Evolutionary conservation across 768 basidiomycete genomes (phyloP).

Genomic region (Auricularia auricula-judae): DNA sequence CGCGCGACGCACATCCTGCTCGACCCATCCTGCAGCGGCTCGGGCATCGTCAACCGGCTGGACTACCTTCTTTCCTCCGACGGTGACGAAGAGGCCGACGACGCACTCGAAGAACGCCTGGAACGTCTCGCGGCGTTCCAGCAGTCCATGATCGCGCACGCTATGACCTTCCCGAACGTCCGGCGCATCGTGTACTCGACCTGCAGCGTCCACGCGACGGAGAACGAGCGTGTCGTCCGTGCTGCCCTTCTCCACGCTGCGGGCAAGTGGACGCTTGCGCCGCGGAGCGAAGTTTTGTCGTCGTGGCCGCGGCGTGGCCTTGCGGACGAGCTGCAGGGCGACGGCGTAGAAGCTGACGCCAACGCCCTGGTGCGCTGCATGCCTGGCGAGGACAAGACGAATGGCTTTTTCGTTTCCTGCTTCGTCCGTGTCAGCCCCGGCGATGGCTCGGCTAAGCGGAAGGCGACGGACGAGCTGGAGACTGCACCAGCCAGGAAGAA

Average conservation of each 20-base stretch:
- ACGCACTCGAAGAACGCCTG: slow-evolving; percentile 43
- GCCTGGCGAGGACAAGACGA: slow-evolving; percentile 77
- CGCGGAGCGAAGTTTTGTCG: slow-evolving; percentile 56
- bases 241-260: slow-evolving; percentile 59
- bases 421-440: slow-evolving; percentile 36
- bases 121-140: slow-evolving; percentile 83
- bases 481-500: slow-evolving; percentile 4
- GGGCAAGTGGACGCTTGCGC: slow-evolving; percentile 59
- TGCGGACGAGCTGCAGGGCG: slow-evolving; percentile 43
- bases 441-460: slow-evolving; percentile 2
- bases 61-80: slow-evolving; percentile 63
- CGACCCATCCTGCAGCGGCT: slow-evolving; percentile 95
- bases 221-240: slow-evolving; percentile 87
- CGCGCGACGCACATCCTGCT: slow-evolving; percentile 80
- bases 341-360: slow-evolving; percentile 40
- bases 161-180: slow-evolving; percentile 82
- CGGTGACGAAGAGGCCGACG: slow-evolving; percentile 35
- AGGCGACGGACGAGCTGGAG: slow-evolving; percentile 10
- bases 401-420: slow-evolving; percentile 98
- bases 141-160: slow-evolving; percentile 82
- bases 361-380: slow-evolving; percentile 58
- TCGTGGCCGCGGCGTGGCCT: slow-evolving; percentile 76
- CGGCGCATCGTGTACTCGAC: slow-evolving; percentile 90
- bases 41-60: slow-evolving; percentile 82
- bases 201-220: slow-evolving; percentile 84